phyloP scores from a whole-genome alignment of 2,329 filamentous ascomycete genomes.

The Coniochaeta hoffmannii region DNA sequence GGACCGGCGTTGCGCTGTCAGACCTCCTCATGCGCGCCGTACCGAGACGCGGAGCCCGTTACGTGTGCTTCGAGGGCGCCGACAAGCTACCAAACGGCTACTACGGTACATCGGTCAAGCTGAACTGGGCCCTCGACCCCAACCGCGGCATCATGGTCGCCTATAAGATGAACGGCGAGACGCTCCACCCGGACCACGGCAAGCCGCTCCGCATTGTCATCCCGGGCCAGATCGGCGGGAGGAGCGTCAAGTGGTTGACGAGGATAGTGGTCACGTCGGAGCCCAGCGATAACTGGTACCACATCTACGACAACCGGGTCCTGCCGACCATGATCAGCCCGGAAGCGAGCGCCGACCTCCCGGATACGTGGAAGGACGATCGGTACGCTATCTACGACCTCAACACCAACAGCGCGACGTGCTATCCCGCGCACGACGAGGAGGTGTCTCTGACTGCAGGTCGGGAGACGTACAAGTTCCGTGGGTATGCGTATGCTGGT shows the following conservation, averaged over 20 bases:
- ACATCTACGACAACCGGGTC: conserved; percentile 89
- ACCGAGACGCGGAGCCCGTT: conserved; percentile 64
- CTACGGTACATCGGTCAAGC: conserved; percentile 81
- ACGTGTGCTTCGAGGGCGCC: conserved; percentile 86
- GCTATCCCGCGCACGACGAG: conserved; percentile 74
- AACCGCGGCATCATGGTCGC: conserved; percentile 81
- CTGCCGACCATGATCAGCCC: conserved; percentile 80
- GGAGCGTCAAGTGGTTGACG: conserved; percentile 91
- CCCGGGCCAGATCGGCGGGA: conserved; percentile 83
- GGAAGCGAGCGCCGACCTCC: conserved; percentile 66
- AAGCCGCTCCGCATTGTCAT: conserved; percentile 77
- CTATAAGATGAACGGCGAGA: conserved; percentile 84
- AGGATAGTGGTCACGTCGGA: conserved; percentile 67
- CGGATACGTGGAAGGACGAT: conserved; percentile 79
- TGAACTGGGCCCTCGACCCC: conserved; percentile 81
- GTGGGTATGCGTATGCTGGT: conserved; percentile 83
- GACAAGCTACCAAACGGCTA: conserved; percentile 82
- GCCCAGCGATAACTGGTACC: conserved; percentile 91
- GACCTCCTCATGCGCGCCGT: conserved; percentile 63
- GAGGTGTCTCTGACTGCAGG: conserved; percentile 39
- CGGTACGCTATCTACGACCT: conserved; percentile 90
- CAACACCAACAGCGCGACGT: conserved; percentile 77
- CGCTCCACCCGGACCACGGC: conserved; percentile 75
- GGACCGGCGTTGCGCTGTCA: conserved; percentile 72
- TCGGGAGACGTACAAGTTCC: conserved; percentile 52